phyloP scores from a whole-genome alignment of 805 yeast species.

The Hyphopichia homilentoma region DNA sequence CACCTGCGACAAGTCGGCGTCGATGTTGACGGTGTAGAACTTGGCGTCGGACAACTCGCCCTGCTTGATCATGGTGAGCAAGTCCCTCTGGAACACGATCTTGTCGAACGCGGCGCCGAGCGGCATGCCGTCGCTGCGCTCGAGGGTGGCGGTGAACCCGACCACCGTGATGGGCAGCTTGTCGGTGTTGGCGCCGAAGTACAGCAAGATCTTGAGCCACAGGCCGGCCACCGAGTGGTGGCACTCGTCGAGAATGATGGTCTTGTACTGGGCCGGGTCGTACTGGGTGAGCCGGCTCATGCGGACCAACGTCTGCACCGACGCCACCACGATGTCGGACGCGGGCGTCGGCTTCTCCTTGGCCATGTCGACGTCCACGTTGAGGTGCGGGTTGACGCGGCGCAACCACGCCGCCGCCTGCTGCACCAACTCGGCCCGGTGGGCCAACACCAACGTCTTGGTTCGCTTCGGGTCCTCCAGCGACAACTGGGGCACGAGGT shows the following conservation, averaged over 20 bases:
- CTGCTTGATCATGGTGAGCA: slow-evolving; percentile 62
- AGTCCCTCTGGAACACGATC: slow-evolving; percentile 64
- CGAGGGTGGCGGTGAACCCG: slow-evolving; percentile 88
- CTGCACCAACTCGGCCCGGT: slow-evolving; percentile 69
- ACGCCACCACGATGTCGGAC: slow-evolving; percentile 70
- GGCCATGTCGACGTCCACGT: slow-evolving; percentile 71
- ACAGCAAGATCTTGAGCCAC: slow-evolving; percentile 53
- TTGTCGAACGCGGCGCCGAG: slow-evolving; percentile 63
- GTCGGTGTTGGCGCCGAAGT: slow-evolving; percentile 49
- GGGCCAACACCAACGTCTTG: slow-evolving; percentile 65
- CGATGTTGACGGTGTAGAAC: slow-evolving; percentile 54
- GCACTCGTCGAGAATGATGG: slow-evolving; percentile 85
- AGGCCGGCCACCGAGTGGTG: slow-evolving; percentile 82
- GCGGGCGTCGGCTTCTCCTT: slow-evolving; percentile 34
- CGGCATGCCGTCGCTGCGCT: slow-evolving; percentile 66
- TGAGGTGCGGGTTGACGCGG: slow-evolving; percentile 44
- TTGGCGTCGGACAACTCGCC: slow-evolving; percentile 69
- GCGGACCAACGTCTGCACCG: slow-evolving; percentile 62
- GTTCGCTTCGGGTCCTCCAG: slow-evolving; percentile 21
- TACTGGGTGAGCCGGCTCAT: slow-evolving; percentile 47
- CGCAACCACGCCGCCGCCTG: slow-evolving; percentile 61
- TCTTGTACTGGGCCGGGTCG: slow-evolving; percentile 57
- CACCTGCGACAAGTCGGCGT: slow-evolving; percentile 40
- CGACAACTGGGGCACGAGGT: slow-evolving; percentile 44
- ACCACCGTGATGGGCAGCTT: slow-evolving; percentile 52